Base-by-base conservation (phyloP, 306 rosid species). In the Hylodesmum podocarpum region DNA sequence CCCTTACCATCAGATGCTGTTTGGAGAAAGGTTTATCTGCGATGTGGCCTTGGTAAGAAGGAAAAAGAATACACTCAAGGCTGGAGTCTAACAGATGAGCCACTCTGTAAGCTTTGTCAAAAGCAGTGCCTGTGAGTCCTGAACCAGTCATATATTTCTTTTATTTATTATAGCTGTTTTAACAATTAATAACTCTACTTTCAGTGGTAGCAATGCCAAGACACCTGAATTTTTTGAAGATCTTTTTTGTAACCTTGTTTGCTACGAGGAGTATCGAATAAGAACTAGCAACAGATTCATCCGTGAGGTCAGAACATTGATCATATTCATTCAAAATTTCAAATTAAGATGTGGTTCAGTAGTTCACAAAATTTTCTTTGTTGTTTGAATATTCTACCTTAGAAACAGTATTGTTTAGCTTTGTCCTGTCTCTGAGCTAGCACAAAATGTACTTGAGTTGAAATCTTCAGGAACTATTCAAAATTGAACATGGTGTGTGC, bases 91-190 rank as follows among this genome's bases (percentile, higher is more conserved):
- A 73, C 76, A 46, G 94, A 94, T 70, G 91, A 88, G 70, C 97
- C 98, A 62, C 97, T 94, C 39, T 94, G 98, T 87, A 94, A 94
- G 82, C 93, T 89, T 77, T 94, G 98, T 86, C 98, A 92, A 82
- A 79, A 76, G 73, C 89, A 83, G 43, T 94, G 98, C 98, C 68
- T 70, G 97, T 94, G 81, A 68, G 96, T 90, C 55, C 75, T 65
- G 10, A 10, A 41, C 62, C 36, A 50, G 22, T 70, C 19, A 31
- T 74, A 3, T 80, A 37, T 61, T 59, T 66, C 41, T 84, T 13
- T 41, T 55, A 24, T 43, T 77, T n/a, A 59, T 68, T 43, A 18
- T 66, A 22, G 39, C 50, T 5, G 74, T 50, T 68, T 66, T 29
- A 61, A 8, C 28, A 68, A 24, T 82, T 78, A 66, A 66, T 76